phyloP scores from a whole-genome alignment of 2,329 filamentous ascomycete species.

The Hypoxylon sp. region DNA sequence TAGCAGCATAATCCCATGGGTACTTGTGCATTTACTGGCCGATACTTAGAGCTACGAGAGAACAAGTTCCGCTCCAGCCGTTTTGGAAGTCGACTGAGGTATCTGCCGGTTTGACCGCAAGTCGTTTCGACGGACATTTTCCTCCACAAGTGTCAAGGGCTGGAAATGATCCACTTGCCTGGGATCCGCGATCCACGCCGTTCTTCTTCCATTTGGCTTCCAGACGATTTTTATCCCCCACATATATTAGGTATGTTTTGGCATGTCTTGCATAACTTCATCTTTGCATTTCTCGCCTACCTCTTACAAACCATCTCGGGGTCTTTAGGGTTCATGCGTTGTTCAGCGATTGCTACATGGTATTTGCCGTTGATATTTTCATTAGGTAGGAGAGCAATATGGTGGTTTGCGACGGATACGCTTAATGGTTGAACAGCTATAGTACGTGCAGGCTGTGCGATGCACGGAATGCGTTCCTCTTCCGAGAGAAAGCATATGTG shows the following conservation, averaged over 20 bases:
- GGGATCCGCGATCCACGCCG: constrained; percentile 33
- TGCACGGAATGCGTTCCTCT: constrained; percentile 21
- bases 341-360: constrained; percentile 7
- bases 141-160: constrained; percentile 27
- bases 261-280: constrained; percentile 33
- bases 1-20: constrained; percentile 16
- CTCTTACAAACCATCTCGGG: background rate
- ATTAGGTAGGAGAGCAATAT: background rate
- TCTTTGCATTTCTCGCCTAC: constrained; percentile 11
- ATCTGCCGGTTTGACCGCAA: constrained; percentile 40
- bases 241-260: constrained; percentile 7
- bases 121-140: constrained; percentile 38
- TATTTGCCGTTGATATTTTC: background rate
- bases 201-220: constrained; percentile 32
- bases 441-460: constrained; percentile 14
- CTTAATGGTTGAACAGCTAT: constrained; percentile 10
- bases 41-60: constrained; percentile 34
- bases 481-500: constrained; percentile 12
- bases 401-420: background rate
- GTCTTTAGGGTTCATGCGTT: constrained; percentile 6
- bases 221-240: constrained; percentile 28
- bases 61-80: constrained; percentile 10
- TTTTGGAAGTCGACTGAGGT: constrained; percentile 33
- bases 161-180: constrained; percentile 37
- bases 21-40: constrained; percentile 24